phyloP scores from a whole-genome alignment of 225 moss, liverwort and hornwort genomes.

The Antitrichia curtipendula region DNA sequence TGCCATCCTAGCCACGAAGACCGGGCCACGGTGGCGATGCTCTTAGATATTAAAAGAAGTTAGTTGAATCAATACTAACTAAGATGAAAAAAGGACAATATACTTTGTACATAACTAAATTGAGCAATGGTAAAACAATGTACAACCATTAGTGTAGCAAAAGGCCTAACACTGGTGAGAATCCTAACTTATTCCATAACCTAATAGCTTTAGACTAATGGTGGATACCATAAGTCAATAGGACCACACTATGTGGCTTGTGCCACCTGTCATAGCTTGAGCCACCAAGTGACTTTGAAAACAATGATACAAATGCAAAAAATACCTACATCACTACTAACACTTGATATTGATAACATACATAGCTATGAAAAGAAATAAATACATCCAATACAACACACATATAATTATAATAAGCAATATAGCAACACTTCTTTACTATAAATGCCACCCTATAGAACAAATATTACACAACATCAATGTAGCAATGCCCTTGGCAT shows the following conservation, averaged over 20 bases:
- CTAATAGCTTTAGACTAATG: background rate
- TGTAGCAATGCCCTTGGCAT: no score
- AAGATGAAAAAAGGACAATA: background rate
- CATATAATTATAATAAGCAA: no score
- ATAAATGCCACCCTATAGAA: no score
- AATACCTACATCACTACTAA: background rate
- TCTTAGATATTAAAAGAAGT: no score
- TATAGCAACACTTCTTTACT: no score
- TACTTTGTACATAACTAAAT: accelerated
- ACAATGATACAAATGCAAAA: background rate
- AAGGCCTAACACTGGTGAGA: accelerated
- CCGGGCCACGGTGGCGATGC: no score
- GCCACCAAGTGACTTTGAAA: background rate
- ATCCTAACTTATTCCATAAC: accelerated
- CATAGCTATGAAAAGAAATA: no score
- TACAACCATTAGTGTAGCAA: accelerated
- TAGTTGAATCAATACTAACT: background rate
- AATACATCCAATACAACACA: no score
- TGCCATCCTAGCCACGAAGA: no score
- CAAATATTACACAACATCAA: no score
- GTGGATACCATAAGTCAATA: accelerated
- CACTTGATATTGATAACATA: no score
- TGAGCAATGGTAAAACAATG: background rate
- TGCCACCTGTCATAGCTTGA: no score
- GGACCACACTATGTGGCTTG: accelerated